These are phyloP conservation scores for Russula ochroleuca DNA, from an alignment of 768 basidiomycete species.

Conservation along the genomic window DNA sequence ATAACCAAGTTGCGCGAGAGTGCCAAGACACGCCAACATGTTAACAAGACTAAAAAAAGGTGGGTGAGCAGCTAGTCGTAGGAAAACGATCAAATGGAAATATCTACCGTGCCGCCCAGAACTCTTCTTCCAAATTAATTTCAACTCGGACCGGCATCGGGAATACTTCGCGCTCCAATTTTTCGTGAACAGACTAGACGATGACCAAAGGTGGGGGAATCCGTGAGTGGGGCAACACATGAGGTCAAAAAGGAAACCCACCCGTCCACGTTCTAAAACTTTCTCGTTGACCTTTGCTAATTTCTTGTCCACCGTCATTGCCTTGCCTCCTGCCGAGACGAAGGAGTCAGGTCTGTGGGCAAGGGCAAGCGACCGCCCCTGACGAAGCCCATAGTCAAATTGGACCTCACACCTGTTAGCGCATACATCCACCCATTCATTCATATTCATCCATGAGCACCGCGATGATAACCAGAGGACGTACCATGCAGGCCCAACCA, in stretches of 20 bases:
- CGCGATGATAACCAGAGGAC: neutral
- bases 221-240: neutral
- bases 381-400: slow-evolving; percentile 69
- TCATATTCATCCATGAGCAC: neutral
- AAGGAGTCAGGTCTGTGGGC: slow-evolving; percentile 53
- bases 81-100: neutral
- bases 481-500: slow-evolving; percentile 28
- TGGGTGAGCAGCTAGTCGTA: neutral
- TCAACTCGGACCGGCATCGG: slow-evolving; percentile 53
- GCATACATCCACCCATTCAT: neutral
- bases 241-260: slow-evolving; percentile 32
- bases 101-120: slow-evolving; percentile 69
- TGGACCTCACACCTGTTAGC: slow-evolving; percentile 72
- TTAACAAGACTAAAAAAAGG: slow-evolving; percentile 55
- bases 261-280: slow-evolving; percentile 51
- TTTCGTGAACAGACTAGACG: slow-evolving; percentile 64
- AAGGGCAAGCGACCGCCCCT: slow-evolving; percentile 48
- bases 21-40: slow-evolving; percentile 61
- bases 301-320: slow-evolving; percentile 49
- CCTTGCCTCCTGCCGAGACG: slow-evolving; percentile 52
- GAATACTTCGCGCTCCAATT: slow-evolving; percentile 67
- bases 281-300: slow-evolving; percentile 54
- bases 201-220: neutral
- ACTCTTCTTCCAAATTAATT: slow-evolving; percentile 57
- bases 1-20: slow-evolving; percentile 44